These are phyloP conservation scores for Hydnomerulius pinastri DNA, from an alignment of 768 basidiomycete genomes.

Conservation along the genomic window DNA sequence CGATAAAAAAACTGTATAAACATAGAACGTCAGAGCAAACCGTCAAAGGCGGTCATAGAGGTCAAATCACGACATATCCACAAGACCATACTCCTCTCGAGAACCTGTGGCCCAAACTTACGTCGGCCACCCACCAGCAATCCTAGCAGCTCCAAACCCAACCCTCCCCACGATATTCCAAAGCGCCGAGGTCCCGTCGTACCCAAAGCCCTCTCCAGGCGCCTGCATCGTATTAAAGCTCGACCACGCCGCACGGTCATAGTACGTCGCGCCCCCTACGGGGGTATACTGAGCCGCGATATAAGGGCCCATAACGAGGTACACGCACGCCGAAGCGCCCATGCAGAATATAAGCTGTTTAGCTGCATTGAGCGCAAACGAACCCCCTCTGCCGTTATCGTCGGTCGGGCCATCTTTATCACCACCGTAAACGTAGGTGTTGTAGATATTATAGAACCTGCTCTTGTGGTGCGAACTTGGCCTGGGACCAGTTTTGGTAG, in stretches of 20 bases:
- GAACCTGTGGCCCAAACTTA: constrained; percentile 30
- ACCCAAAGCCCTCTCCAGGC: constrained; percentile 68
- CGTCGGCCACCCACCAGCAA: constrained; percentile 79
- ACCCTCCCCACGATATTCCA: constrained; percentile 74
- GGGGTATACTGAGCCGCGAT: constrained; percentile 54
- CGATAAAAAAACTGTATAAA: constrained; percentile 18
- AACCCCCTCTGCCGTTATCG: constrained; percentile 9
- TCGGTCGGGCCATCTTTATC: constrained; percentile 37
- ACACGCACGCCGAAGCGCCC: constrained; percentile 61
- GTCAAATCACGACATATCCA: constrained; percentile 12
- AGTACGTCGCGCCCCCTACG: constrained; percentile 69
- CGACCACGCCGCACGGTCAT: constrained; percentile 78
- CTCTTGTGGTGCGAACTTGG: constrained; percentile 42
- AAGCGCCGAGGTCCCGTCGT: constrained; percentile 59
- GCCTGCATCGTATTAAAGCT: constrained; percentile 75
- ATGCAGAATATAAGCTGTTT: constrained; percentile 58
- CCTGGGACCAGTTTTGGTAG: constrained; percentile 31
- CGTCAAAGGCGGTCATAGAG: constrained; percentile 5
- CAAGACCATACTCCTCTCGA: background rate
- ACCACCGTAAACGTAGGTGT: constrained; percentile 60
- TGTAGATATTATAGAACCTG: constrained; percentile 86
- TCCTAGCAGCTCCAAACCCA: constrained; percentile 73
- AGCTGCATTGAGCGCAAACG: constrained; percentile 37
- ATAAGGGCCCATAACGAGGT: constrained; percentile 63
- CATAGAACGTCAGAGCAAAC: constrained; percentile 12